Conservation (phyloP, 2,329 filamentous ascomycete genomes). For the Lachnellula willkommii region DNA sequence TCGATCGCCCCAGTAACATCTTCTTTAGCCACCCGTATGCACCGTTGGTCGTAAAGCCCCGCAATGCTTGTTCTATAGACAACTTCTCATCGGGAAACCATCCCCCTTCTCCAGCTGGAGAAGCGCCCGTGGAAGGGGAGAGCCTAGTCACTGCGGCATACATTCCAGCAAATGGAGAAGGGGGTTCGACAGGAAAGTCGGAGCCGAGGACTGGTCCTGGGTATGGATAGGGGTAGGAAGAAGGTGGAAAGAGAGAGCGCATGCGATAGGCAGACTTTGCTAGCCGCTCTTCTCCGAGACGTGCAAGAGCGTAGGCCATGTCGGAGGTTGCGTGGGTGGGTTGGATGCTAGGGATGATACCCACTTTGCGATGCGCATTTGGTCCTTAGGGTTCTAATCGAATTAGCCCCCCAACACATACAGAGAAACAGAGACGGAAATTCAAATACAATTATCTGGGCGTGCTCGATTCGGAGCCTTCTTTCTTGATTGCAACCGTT, state of each 20-base stretch:
- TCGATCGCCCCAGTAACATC: constrained; percentile 54
- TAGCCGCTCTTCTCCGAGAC: constrained; percentile 54
- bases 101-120: constrained; percentile 42
- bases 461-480: constrained; percentile 65
- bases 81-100: constrained; percentile 59
- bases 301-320: constrained; percentile 58
- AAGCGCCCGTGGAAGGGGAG: constrained; percentile 51
- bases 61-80: constrained; percentile 52
- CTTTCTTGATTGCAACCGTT: constrained; percentile 48
- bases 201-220: constrained; percentile 54
- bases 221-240: constrained; percentile 5
- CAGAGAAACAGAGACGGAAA: background rate
- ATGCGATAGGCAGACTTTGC: constrained; percentile 59
- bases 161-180: constrained; percentile 61
- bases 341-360: constrained; percentile 64
- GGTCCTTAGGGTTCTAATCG: constrained; percentile 51
- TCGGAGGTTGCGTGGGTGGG: constrained; percentile 69
- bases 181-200: constrained; percentile 68
- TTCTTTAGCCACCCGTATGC: constrained; percentile 57
- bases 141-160: constrained; percentile 61
- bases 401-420: background rate
- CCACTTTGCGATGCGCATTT: constrained; percentile 49
- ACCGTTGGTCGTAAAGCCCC: constrained; percentile 56
- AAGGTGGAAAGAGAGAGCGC: constrained; percentile 50
- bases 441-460: constrained; percentile 54